Base-by-base conservation (phyloP, 2,329 filamentous ascomycete genomes). In the Fusarium sp. region DNA sequence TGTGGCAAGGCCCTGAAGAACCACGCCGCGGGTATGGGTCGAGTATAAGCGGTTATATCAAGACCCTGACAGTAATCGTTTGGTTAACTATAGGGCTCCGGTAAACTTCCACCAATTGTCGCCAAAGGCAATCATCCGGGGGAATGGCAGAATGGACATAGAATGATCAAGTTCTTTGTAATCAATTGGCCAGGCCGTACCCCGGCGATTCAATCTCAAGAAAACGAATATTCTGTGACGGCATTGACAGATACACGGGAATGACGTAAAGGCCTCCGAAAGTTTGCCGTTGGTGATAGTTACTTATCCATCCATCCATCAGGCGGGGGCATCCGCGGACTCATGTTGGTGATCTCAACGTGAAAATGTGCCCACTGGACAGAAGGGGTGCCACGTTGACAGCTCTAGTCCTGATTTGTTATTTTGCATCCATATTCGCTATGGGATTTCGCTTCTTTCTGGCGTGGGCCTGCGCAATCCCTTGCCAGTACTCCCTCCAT, bases 221-320 rank as follows among this genome's bases (percentile, higher is more conserved):
- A 47, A 38, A 53, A 38, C 25, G 25, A 37, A 25, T 13, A 19
- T 35, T 33, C 33, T 13, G 36, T 13, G 29, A 27, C 39, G 10
- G 42, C 11, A 13, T 17, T 11, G 35, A 29, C 37, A 39, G 8
- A 53, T 39, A 25, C 19, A 39, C 17, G 21, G 13, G 13, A 38
- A 69, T 68, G 66, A 68, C 63, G 66, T 69, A 57, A 69, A 68
- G 48, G 66, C 53, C 66, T 67, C 61, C 25, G 44, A 59, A 29
- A 51, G 31, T 52, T 42, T 47, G 21, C 45, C 57, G 47, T 41
- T 66, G 42, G 61, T 27, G 64, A 63, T 61, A 36, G 21, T 39
- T 37, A 44, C 44, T 41, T 38, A 41, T 47, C 44, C 41, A 44
- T 46, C 43, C 38, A 41, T 47, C 44, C 41, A 51, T 55, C 37